Percentiles rank a stretch among this genome's conserved stretches.
phyloP scores from a whole-genome alignment of 768 basidiomycete species.

The Boletus vermiculosoides region DNA sequence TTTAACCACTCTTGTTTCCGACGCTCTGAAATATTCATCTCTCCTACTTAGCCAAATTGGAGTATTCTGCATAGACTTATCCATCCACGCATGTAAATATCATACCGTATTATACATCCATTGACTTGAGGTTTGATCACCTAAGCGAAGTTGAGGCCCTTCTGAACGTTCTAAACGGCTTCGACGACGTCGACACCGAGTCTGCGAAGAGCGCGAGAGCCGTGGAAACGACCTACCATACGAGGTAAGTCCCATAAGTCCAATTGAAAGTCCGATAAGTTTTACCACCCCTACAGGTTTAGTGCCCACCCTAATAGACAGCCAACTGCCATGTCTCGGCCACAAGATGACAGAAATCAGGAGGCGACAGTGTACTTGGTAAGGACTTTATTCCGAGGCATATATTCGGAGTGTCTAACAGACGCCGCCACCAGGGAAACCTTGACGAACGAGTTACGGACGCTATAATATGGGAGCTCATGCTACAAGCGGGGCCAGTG shows the following conservation, averaged over 20 bases:
- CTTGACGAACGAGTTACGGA: constrained; percentile 94
- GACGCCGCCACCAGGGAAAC: constrained; percentile 64
- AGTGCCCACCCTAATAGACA: too few species aligned
- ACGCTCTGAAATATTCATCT: not conserved
- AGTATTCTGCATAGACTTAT: constrained; percentile 40
- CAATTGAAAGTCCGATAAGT: too few species aligned
- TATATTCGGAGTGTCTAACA: not conserved
- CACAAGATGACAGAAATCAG: constrained; percentile 87
- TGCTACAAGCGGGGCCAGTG: constrained; percentile 98
- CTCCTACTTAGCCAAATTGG: constrained; percentile 38
- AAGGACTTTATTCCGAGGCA: constrained; percentile 3
- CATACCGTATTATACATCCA: constrained; percentile 18
- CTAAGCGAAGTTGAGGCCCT: too few species aligned
- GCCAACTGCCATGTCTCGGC: constrained; percentile 38
- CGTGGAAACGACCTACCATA: too few species aligned
- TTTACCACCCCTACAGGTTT: too few species aligned
- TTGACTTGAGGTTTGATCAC: not conserved
- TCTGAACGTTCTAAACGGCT: too few species aligned
- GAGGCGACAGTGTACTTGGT: constrained; percentile 90
- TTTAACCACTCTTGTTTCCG: not conserved
- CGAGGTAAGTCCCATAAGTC: too few species aligned
- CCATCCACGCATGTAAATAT: constrained; percentile 20
- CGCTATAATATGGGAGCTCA: constrained; percentile 95
- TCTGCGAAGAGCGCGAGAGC: too few species aligned
- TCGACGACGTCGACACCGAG: too few species aligned